Evolutionary conservation across 2,329 filamentous ascomycete genomes (phyloP).

Genomic region (Talaromyces rugulosus): DNA sequence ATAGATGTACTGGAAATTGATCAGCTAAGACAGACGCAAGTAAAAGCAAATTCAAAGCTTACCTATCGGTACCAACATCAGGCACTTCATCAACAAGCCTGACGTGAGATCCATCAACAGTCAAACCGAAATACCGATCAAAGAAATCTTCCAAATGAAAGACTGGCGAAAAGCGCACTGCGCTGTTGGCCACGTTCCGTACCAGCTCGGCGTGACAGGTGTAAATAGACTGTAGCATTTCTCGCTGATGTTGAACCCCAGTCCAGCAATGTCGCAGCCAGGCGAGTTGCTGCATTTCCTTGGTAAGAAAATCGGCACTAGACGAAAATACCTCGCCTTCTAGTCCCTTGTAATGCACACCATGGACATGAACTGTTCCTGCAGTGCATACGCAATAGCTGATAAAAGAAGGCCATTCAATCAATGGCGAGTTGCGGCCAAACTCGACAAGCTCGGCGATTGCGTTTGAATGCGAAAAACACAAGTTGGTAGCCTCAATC

Average conservation of each 20-base stretch:
- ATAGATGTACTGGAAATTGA: constrained; percentile 9
- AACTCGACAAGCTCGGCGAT: constrained; percentile 79
- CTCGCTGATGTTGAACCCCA: constrained; percentile 72
- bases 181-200: constrained; percentile 63
- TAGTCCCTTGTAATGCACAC: constrained; percentile 68
- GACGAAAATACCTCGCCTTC: constrained; percentile 61
- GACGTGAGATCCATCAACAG: constrained; percentile 71
- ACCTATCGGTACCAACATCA: constrained; percentile 55
- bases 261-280: constrained; percentile 74
- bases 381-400: constrained; percentile 84
- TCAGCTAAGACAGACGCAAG: not conserved
- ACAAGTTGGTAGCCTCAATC: constrained; percentile 83
- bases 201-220: constrained; percentile 77
- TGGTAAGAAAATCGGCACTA: constrained; percentile 65
- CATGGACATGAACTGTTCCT: constrained; percentile 83
- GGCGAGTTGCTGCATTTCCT: constrained; percentile 74
- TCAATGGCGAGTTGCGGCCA: constrained; percentile 66
- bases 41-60: constrained; percentile 19
- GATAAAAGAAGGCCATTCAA: constrained; percentile 83
- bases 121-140: constrained; percentile 69
- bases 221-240: constrained; percentile 73
- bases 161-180: constrained; percentile 70
- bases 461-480: constrained; percentile 80
- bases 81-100: constrained; percentile 63
- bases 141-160: constrained; percentile 88